phyloP scores from a whole-genome alignment of 192 early-diverging fungal genomes.

The Powellomyces hirtus region DNA sequence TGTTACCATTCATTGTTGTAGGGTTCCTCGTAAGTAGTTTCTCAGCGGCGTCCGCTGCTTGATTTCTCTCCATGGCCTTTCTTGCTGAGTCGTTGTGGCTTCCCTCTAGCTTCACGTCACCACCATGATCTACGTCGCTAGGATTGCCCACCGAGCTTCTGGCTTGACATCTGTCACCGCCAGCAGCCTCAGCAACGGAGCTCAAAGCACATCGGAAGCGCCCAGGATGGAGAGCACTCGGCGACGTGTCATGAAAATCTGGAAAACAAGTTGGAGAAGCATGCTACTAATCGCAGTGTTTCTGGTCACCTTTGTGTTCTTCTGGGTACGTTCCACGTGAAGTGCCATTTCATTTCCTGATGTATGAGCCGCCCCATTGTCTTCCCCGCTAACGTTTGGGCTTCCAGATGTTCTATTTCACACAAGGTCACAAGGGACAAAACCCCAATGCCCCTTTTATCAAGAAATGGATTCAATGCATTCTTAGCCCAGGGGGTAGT shows the following conservation, averaged over 20 bases:
- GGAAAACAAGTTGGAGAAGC: conserved; percentile 13
- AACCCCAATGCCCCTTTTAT: neutral
- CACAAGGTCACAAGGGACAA: neutral
- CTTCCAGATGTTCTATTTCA: conserved; percentile 8
- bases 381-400: neutral
- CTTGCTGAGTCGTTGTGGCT: neutral
- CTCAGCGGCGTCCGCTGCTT: neutral
- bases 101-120: neutral
- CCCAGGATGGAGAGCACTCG: neutral
- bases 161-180: neutral
- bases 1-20: neutral
- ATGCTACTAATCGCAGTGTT: neutral
- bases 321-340: neutral
- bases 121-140: conserved; percentile 2
- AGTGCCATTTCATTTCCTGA: neutral
- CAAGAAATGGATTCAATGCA: conserved; percentile 7
- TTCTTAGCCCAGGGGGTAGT: neutral
- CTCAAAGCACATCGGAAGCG: neutral
- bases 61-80: neutral
- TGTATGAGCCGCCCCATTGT: too few species aligned
- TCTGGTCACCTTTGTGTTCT: conserved; percentile 1
- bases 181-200: neutral
- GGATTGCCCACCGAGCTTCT: neutral
- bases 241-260: conserved; percentile 4
- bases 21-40: neutral